phyloP scores from a whole-genome alignment of 1,284 basidiomycete species.

The Trichosporon faecale region DNA sequence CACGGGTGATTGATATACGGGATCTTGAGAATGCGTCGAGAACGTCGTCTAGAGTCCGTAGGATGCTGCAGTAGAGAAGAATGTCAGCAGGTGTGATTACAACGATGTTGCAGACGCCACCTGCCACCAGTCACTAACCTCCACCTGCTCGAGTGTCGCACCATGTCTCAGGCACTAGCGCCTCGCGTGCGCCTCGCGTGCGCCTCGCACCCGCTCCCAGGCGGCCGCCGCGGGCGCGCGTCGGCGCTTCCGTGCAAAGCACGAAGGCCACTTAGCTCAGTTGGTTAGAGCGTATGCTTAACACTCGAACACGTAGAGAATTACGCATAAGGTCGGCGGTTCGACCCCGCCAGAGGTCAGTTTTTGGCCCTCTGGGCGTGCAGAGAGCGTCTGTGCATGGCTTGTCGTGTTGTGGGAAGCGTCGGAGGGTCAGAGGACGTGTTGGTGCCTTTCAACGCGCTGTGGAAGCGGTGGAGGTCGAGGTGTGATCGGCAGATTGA shows the following conservation, averaged over 20 bases:
- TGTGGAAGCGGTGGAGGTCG: too few relatives aligned
- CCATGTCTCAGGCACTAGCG: not conserved
- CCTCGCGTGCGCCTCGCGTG: too few relatives aligned
- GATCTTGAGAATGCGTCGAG: not conserved
- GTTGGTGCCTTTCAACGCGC: too few relatives aligned
- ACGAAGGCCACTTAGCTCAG: not conserved
- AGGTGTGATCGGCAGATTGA: too few relatives aligned
- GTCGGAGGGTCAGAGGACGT: too few relatives aligned
- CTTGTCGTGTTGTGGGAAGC: too few relatives aligned
- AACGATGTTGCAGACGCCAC: not conserved
- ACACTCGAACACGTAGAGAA: not conserved
- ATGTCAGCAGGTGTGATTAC: not conserved
- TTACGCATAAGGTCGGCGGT: slow-evolving; percentile 3
- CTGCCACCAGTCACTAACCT: not conserved
- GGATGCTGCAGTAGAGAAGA: slow-evolving; percentile 2
- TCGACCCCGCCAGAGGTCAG: slow-evolving; percentile 3
- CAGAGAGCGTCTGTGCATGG: too few relatives aligned
- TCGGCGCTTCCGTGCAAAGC: not conserved
- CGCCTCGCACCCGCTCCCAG: not conserved
- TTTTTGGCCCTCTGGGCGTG: not conserved
- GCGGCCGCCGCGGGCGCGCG: not conserved
- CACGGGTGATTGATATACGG: too few relatives aligned
- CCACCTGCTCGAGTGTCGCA: too few relatives aligned
- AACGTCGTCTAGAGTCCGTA: not conserved
- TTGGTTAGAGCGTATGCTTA: slow-evolving; percentile 4